phyloP scores from a whole-genome alignment of 176 grass and related monocot genomes.

The Calamus simplicifolius region DNA sequence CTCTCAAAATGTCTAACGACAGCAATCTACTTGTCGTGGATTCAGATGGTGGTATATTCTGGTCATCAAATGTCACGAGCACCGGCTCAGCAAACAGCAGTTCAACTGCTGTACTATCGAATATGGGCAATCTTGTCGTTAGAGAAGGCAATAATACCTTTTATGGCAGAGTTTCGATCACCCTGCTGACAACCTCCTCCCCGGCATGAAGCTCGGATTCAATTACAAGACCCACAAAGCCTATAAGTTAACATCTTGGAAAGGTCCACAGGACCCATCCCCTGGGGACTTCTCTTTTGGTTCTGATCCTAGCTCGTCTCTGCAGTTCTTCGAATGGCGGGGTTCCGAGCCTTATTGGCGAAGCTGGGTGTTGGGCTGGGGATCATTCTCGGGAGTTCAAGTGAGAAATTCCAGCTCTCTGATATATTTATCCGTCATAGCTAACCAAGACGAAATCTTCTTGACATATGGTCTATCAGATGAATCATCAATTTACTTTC shows the following conservation, averaged over 20 bases:
- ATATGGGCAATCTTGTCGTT: conserved; percentile 28
- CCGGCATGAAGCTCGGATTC: conserved; percentile 29
- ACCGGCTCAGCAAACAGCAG: not conserved
- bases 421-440: not conserved
- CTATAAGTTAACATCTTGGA: not conserved
- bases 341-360: conserved; percentile 4
- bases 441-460: not conserved
- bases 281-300: conserved; percentile 6
- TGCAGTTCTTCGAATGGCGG: not conserved
- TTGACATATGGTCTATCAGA: conserved; percentile 11
- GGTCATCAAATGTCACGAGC: conserved; percentile 13
- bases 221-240: not conserved
- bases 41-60: conserved; percentile 1
- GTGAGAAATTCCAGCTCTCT: conserved; percentile 2
- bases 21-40: conserved; percentile 23
- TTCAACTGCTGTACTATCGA: not conserved
- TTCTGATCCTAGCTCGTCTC: not conserved
- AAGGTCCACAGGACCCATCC: not conserved
- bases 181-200: conserved; percentile 28
- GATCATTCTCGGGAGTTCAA: conserved; percentile 2
- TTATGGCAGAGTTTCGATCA: conserved; percentile 37
- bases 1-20: conserved; percentile 8
- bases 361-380: not conserved
- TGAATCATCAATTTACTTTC: not conserved
- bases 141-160: not conserved